Base-by-base conservation (phyloP, 192 early-diverging fungal species). In the Funneliformis mosseae region DNA sequence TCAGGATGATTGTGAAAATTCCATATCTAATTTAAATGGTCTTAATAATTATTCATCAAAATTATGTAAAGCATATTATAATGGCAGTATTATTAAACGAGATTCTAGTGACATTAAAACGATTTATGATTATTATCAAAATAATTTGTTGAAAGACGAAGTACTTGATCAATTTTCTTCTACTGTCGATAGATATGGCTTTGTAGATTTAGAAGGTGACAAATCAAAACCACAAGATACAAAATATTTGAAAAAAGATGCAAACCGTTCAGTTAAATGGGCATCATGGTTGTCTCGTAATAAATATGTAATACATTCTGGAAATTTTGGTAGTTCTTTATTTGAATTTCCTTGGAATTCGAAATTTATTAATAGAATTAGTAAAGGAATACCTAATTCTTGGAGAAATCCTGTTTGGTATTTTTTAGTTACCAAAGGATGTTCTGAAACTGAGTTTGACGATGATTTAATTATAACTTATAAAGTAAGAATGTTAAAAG, bases 351-450 rank as follows among this genome's bases (percentile, higher is more conserved):
- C 63, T 18, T 67, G 46, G 59, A 42, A 81, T 75, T 45, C 43
- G 28, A 45, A 62, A 87, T 89, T 90, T 81, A 72, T 82, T 14
- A 75, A 78, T 48, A 77, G 89, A n/a, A 82, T 90, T 12, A 86
- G 84, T 81, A 90, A 90, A 79, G 89, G 89, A 11, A 86, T 90
- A 48, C 89, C 89, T 21, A 88, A 90, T 76, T 83, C 84, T 42
- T 90, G 89, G 89, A 81, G 89, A 71, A 81, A 85, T 43, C 87
- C 86, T 55, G 88, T 86, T 72, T 90, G 89, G 89, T 83, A 86
- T 64, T 85, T 55, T 71, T 59, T 82, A 39, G 27, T 79, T 59
- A 82, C 85, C 14, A 81, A 86, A 64, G 46, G 78, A 48, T 33
- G 67, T 62, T 38, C 76, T 25, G 46, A 68, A 27, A 62, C 81